Evolutionary conservation across 2,329 filamentous ascomycete genomes (phyloP), one percentile per base, ranked within the genome.

Genomic region (Pyrenophora graminea): DNA sequence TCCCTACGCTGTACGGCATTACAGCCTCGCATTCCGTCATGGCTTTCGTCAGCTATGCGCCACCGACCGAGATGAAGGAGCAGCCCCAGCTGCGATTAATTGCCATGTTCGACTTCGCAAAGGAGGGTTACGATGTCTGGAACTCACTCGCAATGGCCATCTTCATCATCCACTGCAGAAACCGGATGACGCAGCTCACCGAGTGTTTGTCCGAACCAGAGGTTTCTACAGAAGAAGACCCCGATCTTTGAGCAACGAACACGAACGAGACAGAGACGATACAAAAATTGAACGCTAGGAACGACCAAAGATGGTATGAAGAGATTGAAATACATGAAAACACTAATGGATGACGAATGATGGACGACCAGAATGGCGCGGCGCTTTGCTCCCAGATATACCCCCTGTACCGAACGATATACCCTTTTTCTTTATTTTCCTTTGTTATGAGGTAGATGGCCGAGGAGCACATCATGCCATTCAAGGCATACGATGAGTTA

Each of bases 61-160:
- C 76, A 15, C 72, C 76, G 2, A 57, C 60, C 2, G 56, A 66
- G 39, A 57, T 58, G 21, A 44, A 61, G 48, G 50, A 53, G 2
- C 56, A 62, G 39, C 56, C 61, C 9, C 46, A 53, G 56, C 42
- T 78, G 6, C 67, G 73, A 9, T 74, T 75, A 9, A 76, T 85
- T 42, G 78, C 76, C 4, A 76, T 79, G 45, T 81, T 84, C 56
- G 79, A 85, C 61, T 78, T 84, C 48, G 75, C 74, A 3, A 76
- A 82, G 37, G 64, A 69, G 7, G 77, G 77, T 1, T 80, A 81
- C 52, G 83, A 85, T 62, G 82, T 85, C 2, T 86, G 83, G 83
- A 84, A 84, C 61, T 76, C 79, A 4, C 70, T 85, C 3, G 81
- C 82, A 0, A 58, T 85, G 42, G 80, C 82, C 0, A 82, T 85